Base-by-base conservation (phyloP, 768 basidiomycete genomes). In the Russula vinacea region DNA sequence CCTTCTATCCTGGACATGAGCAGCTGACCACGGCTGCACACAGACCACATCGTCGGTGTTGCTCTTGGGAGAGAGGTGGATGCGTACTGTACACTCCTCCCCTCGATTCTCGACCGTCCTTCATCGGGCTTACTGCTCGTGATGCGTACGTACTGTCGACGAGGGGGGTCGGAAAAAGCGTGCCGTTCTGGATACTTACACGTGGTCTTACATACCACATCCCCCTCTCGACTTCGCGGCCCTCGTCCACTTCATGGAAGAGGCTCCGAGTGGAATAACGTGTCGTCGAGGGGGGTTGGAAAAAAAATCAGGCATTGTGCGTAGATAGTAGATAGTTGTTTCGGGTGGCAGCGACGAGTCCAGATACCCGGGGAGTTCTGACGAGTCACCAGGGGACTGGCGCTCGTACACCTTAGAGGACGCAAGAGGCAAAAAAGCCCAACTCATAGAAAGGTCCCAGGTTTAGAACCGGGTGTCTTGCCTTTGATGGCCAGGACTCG, bases 291-390 rank as follows among this genome's bases (percentile, higher is more conserved):
- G 50, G 51, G 39, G 39, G 60, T 54, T 4, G 60, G 57, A 58
- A 57, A 45, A 9, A 33, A 7, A 22, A n/a, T n/a, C 29, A 32
- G 26, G 1, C 29, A 22, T 4, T n/a, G 40, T 35, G 7, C 6
- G 6, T 60, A 26, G 2, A 8, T 17, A 32, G 3, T 45, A 51
- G 17, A 37, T 39, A 39, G 39, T 39, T 13, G 16, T 45, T 16
- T 54, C n/a, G 35, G 62, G 62, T 10, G 7, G 52, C 51, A 33
- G 62, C 62, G 62, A 64, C n/a, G 62, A 19, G 44, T 58, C 44
- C 16, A 64, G 62, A 64, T 47, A 17, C 14, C 62, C 57, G 57
- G 62, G 62, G 62, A 64, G 57, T 64, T 64, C 57, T 64, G 62
- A 59, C 52, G 62, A 58, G 44, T 53, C 19, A 51, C 57, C 39